Evolutionary conservation across 805 yeast genomes (phyloP).

Genomic region (Saturnispora diversa): DNA sequence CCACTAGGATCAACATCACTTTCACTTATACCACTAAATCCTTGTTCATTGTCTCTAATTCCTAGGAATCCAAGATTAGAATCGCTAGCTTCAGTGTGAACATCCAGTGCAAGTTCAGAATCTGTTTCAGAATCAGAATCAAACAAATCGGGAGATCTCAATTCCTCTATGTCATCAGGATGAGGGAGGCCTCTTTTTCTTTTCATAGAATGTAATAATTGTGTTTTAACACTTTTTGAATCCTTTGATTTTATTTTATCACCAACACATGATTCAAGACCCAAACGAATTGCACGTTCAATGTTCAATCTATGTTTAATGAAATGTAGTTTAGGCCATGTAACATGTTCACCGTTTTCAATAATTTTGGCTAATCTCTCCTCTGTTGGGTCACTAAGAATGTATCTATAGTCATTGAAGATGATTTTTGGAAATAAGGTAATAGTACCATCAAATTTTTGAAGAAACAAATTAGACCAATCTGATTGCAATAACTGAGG

Average conservation of each 20-base stretch:
- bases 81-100: constrained; percentile 5
- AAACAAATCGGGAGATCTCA: neutral
- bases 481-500: constrained; percentile 68
- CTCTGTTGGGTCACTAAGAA: constrained; percentile 61
- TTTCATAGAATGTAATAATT: constrained; percentile 4
- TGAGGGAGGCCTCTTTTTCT: constrained; percentile 3
- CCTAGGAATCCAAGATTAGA: constrained; percentile 16
- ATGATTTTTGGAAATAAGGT: constrained; percentile 68
- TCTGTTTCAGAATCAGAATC: constrained; percentile 1
- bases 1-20: neutral
- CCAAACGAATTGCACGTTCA: constrained; percentile 56
- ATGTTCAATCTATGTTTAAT: constrained; percentile 55
- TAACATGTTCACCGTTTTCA: constrained; percentile 52
- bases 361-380: constrained; percentile 49
- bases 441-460: constrained; percentile 64
- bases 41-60: constrained; percentile 10
- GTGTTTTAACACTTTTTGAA: neutral
- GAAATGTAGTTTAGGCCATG: constrained; percentile 59
- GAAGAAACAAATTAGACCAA: constrained; percentile 73
- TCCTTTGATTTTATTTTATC: neutral
- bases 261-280: constrained; percentile 23
- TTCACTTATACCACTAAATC: constrained; percentile 1
- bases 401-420: constrained; percentile 51
- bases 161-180: constrained; percentile 7
- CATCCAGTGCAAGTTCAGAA: constrained; percentile 3